Evolutionary conservation across 2,329 filamentous ascomycete genomes (phyloP).

Genomic region (Westerdykella sp.): DNA sequence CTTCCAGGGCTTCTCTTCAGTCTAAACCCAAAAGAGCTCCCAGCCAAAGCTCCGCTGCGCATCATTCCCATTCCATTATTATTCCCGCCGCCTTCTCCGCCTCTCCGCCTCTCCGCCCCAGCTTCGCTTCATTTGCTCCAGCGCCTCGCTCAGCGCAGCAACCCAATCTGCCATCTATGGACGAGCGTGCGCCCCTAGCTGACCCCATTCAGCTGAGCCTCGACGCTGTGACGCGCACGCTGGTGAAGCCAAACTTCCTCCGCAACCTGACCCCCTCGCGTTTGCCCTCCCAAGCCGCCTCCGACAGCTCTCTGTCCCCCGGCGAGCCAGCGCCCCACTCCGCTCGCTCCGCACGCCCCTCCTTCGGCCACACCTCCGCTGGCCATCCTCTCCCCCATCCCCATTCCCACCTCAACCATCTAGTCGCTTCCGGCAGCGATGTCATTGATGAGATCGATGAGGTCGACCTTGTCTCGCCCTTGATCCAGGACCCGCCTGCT

Average conservation of each 20-base stretch:
- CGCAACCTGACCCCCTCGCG: conserved; percentile 31
- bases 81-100: no score
- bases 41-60: no score
- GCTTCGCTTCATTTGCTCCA: no score
- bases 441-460: conserved; percentile 17
- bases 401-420: conserved; percentile 29
- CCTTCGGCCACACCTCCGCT: background rate
- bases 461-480: conserved; percentile 27
- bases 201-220: conserved; percentile 26
- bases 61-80: no score
- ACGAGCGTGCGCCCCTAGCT: no score
- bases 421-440: conserved; percentile 19
- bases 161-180: no score
- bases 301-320: conserved; percentile 28
- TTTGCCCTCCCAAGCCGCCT: conserved; percentile 35
- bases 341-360: conserved; percentile 11
- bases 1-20: no score
- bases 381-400: conserved; percentile 22
- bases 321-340: conserved; percentile 23
- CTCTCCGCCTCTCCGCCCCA: no score
- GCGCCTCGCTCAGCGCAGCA: no score
- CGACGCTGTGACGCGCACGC: conserved; percentile 27
- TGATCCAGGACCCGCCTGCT: conserved; percentile 31
- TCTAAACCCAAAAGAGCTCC: no score
- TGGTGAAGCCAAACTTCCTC: conserved; percentile 32